A percentile compares a stretch with the other conserved stretches of the same genome.
Evolutionary conservation across 192 early-diverging fungal genomes (phyloP).

Genomic region (Allomyces arbusculus): DNA sequence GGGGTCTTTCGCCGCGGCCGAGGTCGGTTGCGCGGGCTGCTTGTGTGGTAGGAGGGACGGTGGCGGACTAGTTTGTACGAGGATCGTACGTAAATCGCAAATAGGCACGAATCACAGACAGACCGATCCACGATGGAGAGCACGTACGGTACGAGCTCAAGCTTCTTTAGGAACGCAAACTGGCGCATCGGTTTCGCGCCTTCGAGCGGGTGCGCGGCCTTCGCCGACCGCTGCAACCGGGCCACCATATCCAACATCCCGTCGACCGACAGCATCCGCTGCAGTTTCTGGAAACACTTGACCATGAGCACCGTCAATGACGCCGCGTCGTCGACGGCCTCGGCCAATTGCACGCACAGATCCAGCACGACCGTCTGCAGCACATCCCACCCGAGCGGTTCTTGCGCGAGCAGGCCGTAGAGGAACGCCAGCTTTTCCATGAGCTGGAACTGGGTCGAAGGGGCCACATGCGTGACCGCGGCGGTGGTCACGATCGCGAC

Average conservation of each 20-base stretch:
- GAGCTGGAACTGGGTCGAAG: neutral
- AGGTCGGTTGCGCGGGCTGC: neutral
- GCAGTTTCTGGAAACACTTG: neutral
- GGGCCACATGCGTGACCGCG: neutral
- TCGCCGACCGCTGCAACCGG: neutral
- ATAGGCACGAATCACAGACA: too few relatives aligned
- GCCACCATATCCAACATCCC: neutral
- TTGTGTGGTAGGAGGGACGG: neutral
- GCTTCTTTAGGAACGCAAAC: neutral
- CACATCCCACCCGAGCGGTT: neutral
- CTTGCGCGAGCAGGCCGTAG: neutral
- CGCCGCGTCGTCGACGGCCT: neutral
- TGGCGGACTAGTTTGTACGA: neutral
- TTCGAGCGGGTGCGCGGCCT: too few relatives aligned
- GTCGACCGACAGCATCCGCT: neutral
- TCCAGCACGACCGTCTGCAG: neutral
- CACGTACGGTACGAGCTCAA: neutral
- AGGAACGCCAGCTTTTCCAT: neutral
- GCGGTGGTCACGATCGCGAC: neutral
- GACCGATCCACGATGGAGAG: too few relatives aligned
- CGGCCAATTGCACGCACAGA: neutral
- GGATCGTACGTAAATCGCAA: too few relatives aligned
- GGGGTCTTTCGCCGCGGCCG: neutral
- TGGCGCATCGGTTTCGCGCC: neutral
- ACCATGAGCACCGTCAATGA: neutral